These are phyloP conservation scores for Backusella luteola DNA, from an alignment of 192 early-diverging fungal species.

Conservation along the genomic window DNA sequence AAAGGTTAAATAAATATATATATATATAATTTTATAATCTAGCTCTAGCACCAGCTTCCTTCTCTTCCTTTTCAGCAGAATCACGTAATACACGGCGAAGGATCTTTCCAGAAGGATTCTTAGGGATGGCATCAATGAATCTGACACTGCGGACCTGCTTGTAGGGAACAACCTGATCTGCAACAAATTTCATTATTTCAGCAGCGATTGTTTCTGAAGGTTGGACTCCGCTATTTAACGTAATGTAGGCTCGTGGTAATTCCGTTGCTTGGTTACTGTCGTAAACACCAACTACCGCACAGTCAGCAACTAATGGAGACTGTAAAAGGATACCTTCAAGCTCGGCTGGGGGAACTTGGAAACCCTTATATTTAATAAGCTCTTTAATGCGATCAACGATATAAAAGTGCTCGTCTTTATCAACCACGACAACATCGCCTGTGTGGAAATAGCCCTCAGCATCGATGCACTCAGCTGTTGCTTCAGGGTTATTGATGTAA, in stretches of 20 bases:
- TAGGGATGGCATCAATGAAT: constrained; percentile 72
- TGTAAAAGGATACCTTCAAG: constrained; percentile 59
- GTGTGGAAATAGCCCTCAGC: constrained; percentile 79
- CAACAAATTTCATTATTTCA: constrained; percentile 54
- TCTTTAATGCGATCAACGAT: constrained; percentile 75
- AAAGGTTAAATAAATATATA: constrained; percentile 1
- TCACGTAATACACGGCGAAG: constrained; percentile 49
- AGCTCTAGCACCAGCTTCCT: neutral
- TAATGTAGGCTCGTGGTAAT: constrained; percentile 77
- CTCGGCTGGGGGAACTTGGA: constrained; percentile 82
- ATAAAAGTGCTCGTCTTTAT: constrained; percentile 54
- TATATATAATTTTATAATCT: constrained; percentile 9
- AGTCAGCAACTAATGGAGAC: constrained; percentile 69
- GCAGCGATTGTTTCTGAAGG: constrained; percentile 31
- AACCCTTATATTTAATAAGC: constrained; percentile 90
- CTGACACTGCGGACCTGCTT: constrained; percentile 82
- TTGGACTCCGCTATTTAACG: constrained; percentile 43
- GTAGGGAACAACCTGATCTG: constrained; percentile 64
- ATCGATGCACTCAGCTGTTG: constrained; percentile 72
- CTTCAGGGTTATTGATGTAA: constrained; percentile 78
- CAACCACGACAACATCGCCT: constrained; percentile 74
- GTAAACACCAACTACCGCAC: constrained; percentile 66
- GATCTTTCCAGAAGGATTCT: constrained; percentile 82
- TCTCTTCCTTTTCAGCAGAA: constrained; percentile 15
- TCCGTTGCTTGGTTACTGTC: constrained; percentile 67